phyloP scores from a whole-genome alignment of 805 yeast genomes.

The Pichia rugopelliculosa region DNA sequence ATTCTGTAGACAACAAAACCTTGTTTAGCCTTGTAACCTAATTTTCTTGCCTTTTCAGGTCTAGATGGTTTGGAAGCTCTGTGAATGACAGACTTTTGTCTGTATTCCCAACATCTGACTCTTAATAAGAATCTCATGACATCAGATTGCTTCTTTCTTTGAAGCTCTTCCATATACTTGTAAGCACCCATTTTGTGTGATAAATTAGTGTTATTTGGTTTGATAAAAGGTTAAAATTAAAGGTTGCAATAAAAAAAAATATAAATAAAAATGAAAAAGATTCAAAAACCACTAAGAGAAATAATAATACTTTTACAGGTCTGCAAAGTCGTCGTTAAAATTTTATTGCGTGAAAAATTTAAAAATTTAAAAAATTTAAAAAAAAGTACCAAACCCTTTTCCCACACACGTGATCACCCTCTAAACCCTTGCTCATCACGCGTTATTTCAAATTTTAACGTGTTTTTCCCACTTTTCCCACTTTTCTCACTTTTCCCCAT shows the following conservation, averaged over 20 bases:
- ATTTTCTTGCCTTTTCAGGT: slow-evolving; percentile 99
- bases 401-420: too few species aligned
- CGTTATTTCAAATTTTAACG: too few species aligned
- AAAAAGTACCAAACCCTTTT: too few species aligned
- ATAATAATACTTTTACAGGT: not conserved
- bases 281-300: not conserved
- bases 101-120: slow-evolving; percentile 99
- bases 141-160: slow-evolving; percentile 99
- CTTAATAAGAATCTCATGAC: slow-evolving; percentile 97
- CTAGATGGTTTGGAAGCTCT: slow-evolving; percentile 98
- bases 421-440: too few species aligned
- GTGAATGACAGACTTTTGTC: slow-evolving; percentile 98
- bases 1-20: slow-evolving; percentile 98
- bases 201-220: slow-evolving; percentile 3
- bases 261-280: not conserved
- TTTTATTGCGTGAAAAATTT: too few species aligned
- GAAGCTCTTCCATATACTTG: slow-evolving; percentile 98
- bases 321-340: too few species aligned
- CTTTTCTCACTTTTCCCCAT: too few species aligned
- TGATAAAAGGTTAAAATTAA: not conserved
- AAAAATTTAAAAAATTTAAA: too few species aligned
- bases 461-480: too few species aligned
- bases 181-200: slow-evolving; percentile 87
- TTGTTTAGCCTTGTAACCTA: slow-evolving; percentile 99
- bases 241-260: not conserved